Evolutionary conservation across 2,329 filamentous ascomycete species (phyloP), one percentile per base, ranked within the genome.

Genomic region (Aureobasidium sp.): DNA sequence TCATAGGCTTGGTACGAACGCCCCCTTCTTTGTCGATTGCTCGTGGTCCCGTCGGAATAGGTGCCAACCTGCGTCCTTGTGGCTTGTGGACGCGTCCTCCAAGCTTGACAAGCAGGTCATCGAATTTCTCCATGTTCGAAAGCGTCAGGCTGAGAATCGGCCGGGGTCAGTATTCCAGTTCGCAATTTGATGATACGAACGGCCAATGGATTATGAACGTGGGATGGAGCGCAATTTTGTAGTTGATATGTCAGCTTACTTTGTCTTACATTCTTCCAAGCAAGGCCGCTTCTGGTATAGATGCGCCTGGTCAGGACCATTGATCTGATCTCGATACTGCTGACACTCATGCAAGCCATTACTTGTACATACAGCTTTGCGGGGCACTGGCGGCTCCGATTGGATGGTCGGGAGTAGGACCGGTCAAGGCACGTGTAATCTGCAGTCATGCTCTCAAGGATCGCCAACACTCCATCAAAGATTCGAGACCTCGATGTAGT

Each of bases 1-100:
- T 44, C 65, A 70, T 68, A 6, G 65, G 62, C n/a, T 42, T 56
- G 2, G 62, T 68, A 25, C 67, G 64, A 22, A 51, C 20, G 12
- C 56, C 62, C 11, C 55, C 55, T 20, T 58, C 55, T 34, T 48
- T 58, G 20, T 58, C 55, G 8, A 58, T 58, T 17, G 29, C 42
- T 9, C 55, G 55, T 20, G 42, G 42, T 3, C 55, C 55, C 1
- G 55, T 58, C 3, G 55, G 55, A 17, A 8, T 27, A 3, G 41
- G 1, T 14, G 55, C 42, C 20, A 36, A 22, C 27, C 44, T 47
- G 9, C 55, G 55, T 37, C 42, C 55, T 11, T 48, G 53, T 4
- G 20, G n/a, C 9, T 42, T 17, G 37, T 55, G 17, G 11, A 42
- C 20, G 2, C 51, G 51, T 14, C 22, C 51, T 41, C 51, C 51